A percentile compares a stretch with the other conserved stretches of the same genome.
These are phyloP conservation scores for Cephaloascus albidus DNA, from an alignment of 805 yeast species.

Conservation along the genomic window DNA sequence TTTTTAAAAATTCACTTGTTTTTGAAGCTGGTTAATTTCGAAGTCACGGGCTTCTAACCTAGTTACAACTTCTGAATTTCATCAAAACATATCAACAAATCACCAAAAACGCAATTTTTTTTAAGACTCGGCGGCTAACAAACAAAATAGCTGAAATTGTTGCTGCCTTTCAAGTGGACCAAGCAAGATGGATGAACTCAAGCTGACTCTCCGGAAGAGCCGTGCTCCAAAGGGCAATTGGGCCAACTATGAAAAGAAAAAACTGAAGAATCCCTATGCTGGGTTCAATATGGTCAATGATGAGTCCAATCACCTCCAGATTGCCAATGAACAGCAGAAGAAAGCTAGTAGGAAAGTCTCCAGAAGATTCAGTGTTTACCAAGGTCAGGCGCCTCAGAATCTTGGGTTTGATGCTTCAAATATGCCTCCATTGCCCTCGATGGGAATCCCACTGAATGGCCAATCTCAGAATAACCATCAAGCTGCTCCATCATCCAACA, in stretches of 20 bases:
- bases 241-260: not conserved
- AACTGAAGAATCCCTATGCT: constrained; percentile 1
- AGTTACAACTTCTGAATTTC: no score
- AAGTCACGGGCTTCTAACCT: no score
- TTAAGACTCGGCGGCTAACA: no score
- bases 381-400: not conserved
- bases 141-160: no score
- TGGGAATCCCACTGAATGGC: no score
- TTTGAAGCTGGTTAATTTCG: no score
- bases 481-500: constrained; percentile 2
- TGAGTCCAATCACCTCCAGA: not conserved
- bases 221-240: not conserved
- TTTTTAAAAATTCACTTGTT: no score
- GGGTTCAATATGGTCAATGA: not conserved
- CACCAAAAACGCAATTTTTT: no score
- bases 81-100: no score
- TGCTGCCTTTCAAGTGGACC: no score
- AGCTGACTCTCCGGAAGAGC: not conserved
- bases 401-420: not conserved
- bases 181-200: not conserved
- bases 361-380: constrained; percentile 1
- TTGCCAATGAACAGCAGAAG: not conserved
- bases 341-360: not conserved
- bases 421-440: constrained; percentile 3
- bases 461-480: no score